Conservation (phyloP, 176 grass and related monocot genomes). For the Pontederia crassipes region DNA sequence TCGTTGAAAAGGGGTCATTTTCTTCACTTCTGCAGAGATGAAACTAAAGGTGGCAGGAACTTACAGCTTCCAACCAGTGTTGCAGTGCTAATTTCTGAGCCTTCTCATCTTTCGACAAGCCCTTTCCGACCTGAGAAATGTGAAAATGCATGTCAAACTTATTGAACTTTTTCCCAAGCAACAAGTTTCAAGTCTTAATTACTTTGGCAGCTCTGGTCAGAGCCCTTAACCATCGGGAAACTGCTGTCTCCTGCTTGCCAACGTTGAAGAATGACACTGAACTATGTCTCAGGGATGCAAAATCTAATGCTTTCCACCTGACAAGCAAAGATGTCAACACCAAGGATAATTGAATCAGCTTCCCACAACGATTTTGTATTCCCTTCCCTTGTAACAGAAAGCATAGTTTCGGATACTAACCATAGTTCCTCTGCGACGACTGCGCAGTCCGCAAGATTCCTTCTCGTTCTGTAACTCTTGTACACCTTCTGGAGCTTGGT, state of each 20-base stretch:
- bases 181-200: conserved; percentile 1
- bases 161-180: not conserved
- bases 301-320: conserved; percentile 83
- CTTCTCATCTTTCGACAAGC: conserved; percentile 83
- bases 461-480: conserved; percentile 68
- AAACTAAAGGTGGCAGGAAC: not conserved
- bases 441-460: conserved; percentile 70
- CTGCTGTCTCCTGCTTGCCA: conserved; percentile 55
- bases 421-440: conserved; percentile 87
- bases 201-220: conserved; percentile 59
- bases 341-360: not conserved
- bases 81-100: conserved; percentile 78
- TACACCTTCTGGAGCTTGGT: conserved; percentile 60
- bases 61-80: conserved; percentile 94
- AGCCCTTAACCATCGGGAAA: conserved; percentile 61
- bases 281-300: conserved; percentile 42
- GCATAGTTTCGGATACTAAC: conserved; percentile 15
- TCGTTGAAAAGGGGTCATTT: not conserved
- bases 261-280: conserved; percentile 86
- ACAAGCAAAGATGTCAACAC: not conserved
- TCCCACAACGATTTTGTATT: not conserved
- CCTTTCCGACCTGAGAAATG: conserved; percentile 60
- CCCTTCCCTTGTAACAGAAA: not conserved
- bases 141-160: conserved; percentile 5
- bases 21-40: not conserved